These are phyloP conservation scores for Ogataea paradorogensis DNA, from an alignment of 805 yeast genomes.

Conservation along the genomic window DNA sequence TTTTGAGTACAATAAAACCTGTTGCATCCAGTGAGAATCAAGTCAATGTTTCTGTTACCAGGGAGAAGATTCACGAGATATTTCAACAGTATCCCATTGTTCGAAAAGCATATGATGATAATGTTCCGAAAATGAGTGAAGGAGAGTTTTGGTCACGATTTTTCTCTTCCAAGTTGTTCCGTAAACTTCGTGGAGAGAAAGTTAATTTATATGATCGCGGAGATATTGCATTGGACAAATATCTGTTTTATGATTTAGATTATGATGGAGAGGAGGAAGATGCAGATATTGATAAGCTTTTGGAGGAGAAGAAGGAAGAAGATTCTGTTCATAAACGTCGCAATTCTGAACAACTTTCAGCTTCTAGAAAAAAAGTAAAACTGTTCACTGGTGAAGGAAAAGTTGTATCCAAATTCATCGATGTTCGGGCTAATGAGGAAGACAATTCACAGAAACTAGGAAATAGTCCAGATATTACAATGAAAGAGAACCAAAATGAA, in stretches of 20 bases:
- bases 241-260: conserved; percentile 68
- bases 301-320: conserved; percentile 36
- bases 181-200: conserved; percentile 86
- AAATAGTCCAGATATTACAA: conserved; percentile 83
- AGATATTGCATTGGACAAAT: conserved; percentile 81
- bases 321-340: conserved; percentile 36
- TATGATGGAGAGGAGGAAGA: conserved; percentile 40
- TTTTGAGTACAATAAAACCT: conserved; percentile 88
- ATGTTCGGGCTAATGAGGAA: conserved; percentile 74
- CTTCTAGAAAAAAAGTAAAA: conserved; percentile 29
- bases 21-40: conserved; percentile 91
- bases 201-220: conserved; percentile 73
- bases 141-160: conserved; percentile 96
- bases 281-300: conserved; percentile 30
- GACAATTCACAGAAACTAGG: conserved; percentile 78
- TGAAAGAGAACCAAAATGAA: conserved; percentile 61
- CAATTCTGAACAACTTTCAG: conserved; percentile 23
- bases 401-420: conserved; percentile 67
- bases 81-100: conserved; percentile 93
- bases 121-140: conserved; percentile 84
- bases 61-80: conserved; percentile 85
- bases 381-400: conserved; percentile 39
- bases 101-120: conserved; percentile 81
- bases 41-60: conserved; percentile 86
- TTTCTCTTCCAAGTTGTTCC: conserved; percentile 83